These are phyloP conservation scores for Pterulicium gracile DNA, from an alignment of 1,284 basidiomycete genomes.

Conservation along the genomic window DNA sequence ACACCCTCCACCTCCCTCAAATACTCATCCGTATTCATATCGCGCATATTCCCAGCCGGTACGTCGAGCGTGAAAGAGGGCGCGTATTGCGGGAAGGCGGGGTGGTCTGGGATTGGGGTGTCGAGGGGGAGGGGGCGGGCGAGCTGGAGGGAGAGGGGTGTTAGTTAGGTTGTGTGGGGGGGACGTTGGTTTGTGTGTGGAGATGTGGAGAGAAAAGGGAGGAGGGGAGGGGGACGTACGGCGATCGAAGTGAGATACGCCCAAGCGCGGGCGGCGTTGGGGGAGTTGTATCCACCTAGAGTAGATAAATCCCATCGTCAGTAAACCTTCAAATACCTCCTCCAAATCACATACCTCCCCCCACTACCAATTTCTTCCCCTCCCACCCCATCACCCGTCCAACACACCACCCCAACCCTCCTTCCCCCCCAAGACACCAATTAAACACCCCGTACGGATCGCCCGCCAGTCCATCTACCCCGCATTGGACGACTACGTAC, in stretches of 20 bases:
- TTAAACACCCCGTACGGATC: conserved; percentile 78
- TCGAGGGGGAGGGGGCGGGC: conserved; percentile 43
- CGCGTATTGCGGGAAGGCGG: conserved; percentile 56
- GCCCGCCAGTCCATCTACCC: conserved; percentile 76
- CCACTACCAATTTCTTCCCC: conserved; percentile 50
- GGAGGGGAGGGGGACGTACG: conserved; percentile 28
- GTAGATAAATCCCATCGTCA: conserved; percentile 5
- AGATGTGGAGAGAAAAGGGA: too few species aligned
- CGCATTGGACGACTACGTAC: conserved; percentile 77
- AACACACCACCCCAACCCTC: conserved; percentile 66
- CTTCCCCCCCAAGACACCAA: conserved; percentile 51
- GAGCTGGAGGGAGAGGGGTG: conserved; percentile 25
- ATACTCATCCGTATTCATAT: conserved; percentile 57
- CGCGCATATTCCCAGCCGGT: conserved; percentile 55
- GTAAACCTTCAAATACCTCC: conserved; percentile 5
- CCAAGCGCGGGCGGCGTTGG: conserved; percentile 82
- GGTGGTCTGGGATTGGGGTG: conserved; percentile 61
- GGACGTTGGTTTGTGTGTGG: too few species aligned
- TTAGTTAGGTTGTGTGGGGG: conserved; percentile 2
- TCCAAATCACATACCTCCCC: conserved; percentile 37
- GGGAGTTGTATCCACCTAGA: conserved; percentile 69
- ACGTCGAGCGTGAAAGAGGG: conserved; percentile 78
- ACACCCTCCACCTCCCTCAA: conserved; percentile 24
- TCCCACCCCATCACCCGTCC: conserved; percentile 46
- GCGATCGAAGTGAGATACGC: conserved; percentile 67